Evolutionary conservation across 768 basidiomycete genomes (phyloP), one percentile per base, ranked within the genome.

Genomic region (Boletus insuetus): DNA sequence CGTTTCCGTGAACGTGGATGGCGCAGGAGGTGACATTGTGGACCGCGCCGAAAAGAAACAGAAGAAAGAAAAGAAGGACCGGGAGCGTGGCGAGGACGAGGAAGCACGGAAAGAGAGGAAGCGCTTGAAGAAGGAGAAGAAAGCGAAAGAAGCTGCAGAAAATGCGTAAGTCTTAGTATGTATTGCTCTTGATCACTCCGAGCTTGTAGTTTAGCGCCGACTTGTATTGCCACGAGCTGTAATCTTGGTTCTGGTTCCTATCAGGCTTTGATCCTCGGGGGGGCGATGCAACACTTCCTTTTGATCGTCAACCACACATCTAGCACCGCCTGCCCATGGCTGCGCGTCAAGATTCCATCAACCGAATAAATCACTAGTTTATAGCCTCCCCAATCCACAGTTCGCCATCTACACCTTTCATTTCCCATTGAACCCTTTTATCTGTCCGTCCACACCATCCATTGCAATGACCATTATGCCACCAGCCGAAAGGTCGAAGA

Each of bases 71-170:
- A 86, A 84, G 77, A 74, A 62, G 77, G 79, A 72, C 65, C 60
- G 61, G 53, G 64, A 70, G 59, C 75, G 67, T 53, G 73, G 62
- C 43, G 77, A 74, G 56, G 83, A 85, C 47, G 86, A 83, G 6
- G 83, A 81, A 60, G 84, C 82, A 43, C 81, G 76, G 51, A 75
- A 75, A 54, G 86, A 87, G 67, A 77, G 78, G 60, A 88, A 86
- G 58, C 78, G 82, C 46, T 68, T 84, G 64, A 88, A 82, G 64
- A 88, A 86, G 63, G 86, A 88, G 72, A 86, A 82, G 66, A 87
- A 85, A 60, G 81, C 74, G 43, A 69, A 72, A 53, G 79, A 79
- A 62, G 76, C 76, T 6, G 71, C 69, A 26, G 78, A 53, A 35
- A 61, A 53, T 6, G 62, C 47, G 24, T 67, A 51, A 58, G 43